Percentiles rank a stretch among this genome's conserved stretches.
Conservation (phyloP, 2,329 filamentous ascomycete species). For the Penicillium psychrosexuale region DNA sequence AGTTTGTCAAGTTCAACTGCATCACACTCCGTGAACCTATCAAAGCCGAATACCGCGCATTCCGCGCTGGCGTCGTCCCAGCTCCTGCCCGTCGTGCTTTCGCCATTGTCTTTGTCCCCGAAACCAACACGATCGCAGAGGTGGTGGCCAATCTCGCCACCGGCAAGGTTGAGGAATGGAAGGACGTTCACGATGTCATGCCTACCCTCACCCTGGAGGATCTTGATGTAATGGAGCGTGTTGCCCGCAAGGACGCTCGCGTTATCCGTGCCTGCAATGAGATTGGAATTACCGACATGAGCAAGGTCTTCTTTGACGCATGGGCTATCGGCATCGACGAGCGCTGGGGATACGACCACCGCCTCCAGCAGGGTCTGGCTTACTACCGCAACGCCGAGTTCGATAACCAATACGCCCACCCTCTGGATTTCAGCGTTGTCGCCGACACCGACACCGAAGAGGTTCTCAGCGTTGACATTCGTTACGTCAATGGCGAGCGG, state of each 20-base stretch:
- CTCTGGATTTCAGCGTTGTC: conserved; percentile 28
- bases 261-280: conserved; percentile 35
- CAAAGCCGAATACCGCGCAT: conserved; percentile 38
- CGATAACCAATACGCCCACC: conserved; percentile 35
- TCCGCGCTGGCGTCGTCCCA: conserved; percentile 33
- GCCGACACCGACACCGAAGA: conserved; percentile 30
- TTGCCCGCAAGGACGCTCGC: conserved; percentile 30
- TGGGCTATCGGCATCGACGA: conserved; percentile 40
- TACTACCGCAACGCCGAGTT: conserved; percentile 31
- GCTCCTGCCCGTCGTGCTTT: conserved; percentile 40
- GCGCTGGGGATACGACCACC: conserved; percentile 34
- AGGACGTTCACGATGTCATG: conserved; percentile 45
- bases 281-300: conserved; percentile 38
- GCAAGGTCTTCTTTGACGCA: conserved; percentile 34
- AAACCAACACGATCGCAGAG: conserved; percentile 26
- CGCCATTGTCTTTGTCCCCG: conserved; percentile 48
- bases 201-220: conserved; percentile 44
- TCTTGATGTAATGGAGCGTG: conserved; percentile 35
- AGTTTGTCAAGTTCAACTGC: conserved; percentile 36
- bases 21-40: conserved; percentile 54
- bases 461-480: conserved; percentile 28
- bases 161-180: conserved; percentile 26
- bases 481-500: conserved; percentile 26
- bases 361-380: conserved; percentile 34
- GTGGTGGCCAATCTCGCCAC: conserved; percentile 29